Evolutionary conservation across 2,329 filamentous ascomycete species (phyloP), one percentile per base, ranked within the genome.

Genomic region (Xylaria polymorpha): DNA sequence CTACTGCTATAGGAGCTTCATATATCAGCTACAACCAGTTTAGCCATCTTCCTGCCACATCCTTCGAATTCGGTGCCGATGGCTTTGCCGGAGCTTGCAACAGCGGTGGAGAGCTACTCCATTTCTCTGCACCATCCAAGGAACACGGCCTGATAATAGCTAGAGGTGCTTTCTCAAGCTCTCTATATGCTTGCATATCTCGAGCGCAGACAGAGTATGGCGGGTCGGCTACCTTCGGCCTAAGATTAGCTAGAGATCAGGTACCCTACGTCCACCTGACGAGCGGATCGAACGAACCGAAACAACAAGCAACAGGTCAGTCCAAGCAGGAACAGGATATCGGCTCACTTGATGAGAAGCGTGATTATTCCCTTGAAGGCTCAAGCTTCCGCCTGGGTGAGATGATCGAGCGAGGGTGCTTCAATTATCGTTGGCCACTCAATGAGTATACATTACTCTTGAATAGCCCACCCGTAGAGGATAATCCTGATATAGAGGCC

Each of bases 41-140:
- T 20, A 56, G 46, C 25, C 43, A 72, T 20, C 59, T 58, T 6
- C 60, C 59, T 25, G 68, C 68, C 18, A 68, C 48, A 46, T 70
- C 70, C 4, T 72, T 72, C 39, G 70, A 72, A 37, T 70, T 72
- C 44, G 70, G 70, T 37, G 62, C 65, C 4, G 59, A 68, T 62
- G 70, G 68, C 3, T 70, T 44, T 58, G 68, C 70, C 0, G 68
- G 62, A 29, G 67, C 70, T 37, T 72, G 70, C 20, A 70, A 70
- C 61, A 62, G 50, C 48, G 70, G 68, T 56, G 70, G 70, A 46
- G 70, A 68, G 22, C 37, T 72, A 12, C 50, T 72, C 14, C 65
- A 68, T 48, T 58, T 72, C 51, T 69, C 68, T 37, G 68, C 70
- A 5, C 61, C 55, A 48, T 67, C 61, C 18, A 41, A 67, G 15